A percentile compares a stretch with the other conserved stretches of the same genome.
phyloP scores from a whole-genome alignment of 2,329 filamentous ascomycete genomes.

The Tolypocladium tundrense region DNA sequence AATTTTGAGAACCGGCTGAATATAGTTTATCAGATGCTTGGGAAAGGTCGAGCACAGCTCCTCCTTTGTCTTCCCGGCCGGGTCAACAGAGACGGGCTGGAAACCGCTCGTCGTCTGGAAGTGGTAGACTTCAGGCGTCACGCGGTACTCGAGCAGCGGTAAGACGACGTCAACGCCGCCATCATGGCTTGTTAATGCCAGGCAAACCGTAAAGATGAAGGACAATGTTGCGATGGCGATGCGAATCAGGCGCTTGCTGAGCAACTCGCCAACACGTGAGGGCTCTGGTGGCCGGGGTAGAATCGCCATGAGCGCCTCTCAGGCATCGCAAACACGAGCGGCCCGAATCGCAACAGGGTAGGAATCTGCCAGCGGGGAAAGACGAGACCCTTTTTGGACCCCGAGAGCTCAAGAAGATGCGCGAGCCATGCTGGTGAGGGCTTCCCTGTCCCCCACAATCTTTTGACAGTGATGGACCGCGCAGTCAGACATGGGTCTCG shows the following conservation, averaged over 20 bases:
- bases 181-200: not conserved
- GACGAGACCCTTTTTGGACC: not conserved
- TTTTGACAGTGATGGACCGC: not conserved
- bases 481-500: not conserved
- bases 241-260: not conserved
- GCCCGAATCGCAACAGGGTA: not conserved
- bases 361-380: too few species aligned
- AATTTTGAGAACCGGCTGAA: not conserved
- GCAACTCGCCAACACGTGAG: not conserved
- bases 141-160: not conserved
- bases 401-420: not conserved
- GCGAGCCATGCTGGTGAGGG: not conserved
- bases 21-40: not conserved
- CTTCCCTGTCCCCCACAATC: not conserved
- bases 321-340: not conserved
- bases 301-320: not conserved
- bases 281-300: not conserved
- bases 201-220: not conserved
- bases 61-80: not conserved
- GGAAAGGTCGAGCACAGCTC: not conserved
- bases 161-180: not conserved
- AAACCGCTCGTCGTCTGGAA: not conserved
- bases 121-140: not conserved
- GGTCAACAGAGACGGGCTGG: not conserved
- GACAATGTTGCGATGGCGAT: not conserved